phyloP scores from a whole-genome alignment of 805 yeast genomes.

The Kodamaea kakaduensis region DNA sequence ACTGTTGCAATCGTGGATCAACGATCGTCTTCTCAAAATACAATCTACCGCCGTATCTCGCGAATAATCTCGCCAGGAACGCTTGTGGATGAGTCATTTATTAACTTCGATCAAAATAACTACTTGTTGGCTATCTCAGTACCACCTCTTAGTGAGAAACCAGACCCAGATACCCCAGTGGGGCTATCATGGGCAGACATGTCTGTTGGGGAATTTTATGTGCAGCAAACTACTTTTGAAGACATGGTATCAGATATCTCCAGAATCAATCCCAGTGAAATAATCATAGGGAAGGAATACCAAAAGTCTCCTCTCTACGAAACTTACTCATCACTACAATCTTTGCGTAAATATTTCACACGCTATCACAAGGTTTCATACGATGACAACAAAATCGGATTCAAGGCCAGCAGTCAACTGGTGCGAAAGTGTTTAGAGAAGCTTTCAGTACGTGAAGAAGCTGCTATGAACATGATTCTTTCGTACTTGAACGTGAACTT shows the following conservation, averaged over 20 bases:
- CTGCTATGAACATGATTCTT: slow-evolving; percentile 55
- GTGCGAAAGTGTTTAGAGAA: slow-evolving; percentile 33
- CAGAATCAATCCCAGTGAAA: slow-evolving; percentile 78
- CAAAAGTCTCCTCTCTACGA: slow-evolving; percentile 34
- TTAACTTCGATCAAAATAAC: slow-evolving; percentile 69
- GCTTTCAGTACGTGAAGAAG: slow-evolving; percentile 46
- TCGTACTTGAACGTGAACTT: slow-evolving; percentile 70
- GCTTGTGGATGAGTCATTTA: slow-evolving; percentile 76
- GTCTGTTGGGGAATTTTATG: slow-evolving; percentile 73
- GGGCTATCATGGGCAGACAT: slow-evolving; percentile 90
- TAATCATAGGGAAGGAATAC: slow-evolving; percentile 52
- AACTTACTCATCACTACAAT: slow-evolving; percentile 46
- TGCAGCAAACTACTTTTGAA: slow-evolving; percentile 57
- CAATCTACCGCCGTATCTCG: slow-evolving; percentile 64
- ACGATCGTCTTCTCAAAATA: slow-evolving; percentile 17
- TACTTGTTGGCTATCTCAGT: slow-evolving; percentile 63
- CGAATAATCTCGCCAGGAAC: slow-evolving; percentile 92
- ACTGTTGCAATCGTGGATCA: slow-evolving; percentile 87
- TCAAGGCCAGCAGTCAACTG: slow-evolving; percentile 31
- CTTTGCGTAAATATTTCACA: slow-evolving; percentile 56
- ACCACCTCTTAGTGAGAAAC: slow-evolving; percentile 37
- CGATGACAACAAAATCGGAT: slow-evolving; percentile 28
- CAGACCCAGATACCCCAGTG: slow-evolving; percentile 42
- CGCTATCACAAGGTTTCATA: slow-evolving; percentile 43
- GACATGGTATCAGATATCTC: slow-evolving; percentile 69